A percentile compares a stretch with the other conserved stretches of the same genome.
phyloP scores from a whole-genome alignment of 495 filamentous ascomycete species.

The Aspergillus heteromorphus region DNA sequence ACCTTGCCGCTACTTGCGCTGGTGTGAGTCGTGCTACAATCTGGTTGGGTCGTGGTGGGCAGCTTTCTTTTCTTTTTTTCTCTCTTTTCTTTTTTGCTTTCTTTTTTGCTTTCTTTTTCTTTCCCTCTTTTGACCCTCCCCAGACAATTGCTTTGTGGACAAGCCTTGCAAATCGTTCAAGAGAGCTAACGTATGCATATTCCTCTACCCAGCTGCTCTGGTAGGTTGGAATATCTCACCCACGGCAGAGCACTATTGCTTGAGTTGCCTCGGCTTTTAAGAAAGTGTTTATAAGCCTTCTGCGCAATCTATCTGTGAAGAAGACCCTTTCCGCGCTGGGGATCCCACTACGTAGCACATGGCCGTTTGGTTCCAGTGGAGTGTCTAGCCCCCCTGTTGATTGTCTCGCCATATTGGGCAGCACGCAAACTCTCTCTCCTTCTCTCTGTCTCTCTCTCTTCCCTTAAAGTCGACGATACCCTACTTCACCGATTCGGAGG shows the following conservation, averaged over 20 bases:
- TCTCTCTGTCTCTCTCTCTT: no score
- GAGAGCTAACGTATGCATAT: constrained; percentile 15
- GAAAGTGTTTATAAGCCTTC: background rate
- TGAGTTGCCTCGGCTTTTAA: background rate
- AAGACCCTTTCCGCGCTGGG: background rate
- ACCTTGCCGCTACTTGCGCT: background rate
- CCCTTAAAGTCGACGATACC: background rate
- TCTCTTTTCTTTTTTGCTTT: background rate
- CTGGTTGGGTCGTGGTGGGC: constrained; percentile 3
- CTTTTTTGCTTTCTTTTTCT: background rate
- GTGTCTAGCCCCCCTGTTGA: background rate
- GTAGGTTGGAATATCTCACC: constrained; percentile 6
- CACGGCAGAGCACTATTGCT: constrained; percentile 6
- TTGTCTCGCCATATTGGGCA: constrained; percentile 1
- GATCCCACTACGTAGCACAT: background rate
- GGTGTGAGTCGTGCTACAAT: constrained; percentile 9
- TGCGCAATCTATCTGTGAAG: background rate
- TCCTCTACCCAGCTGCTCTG: constrained; percentile 5
- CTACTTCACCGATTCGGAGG: background rate
- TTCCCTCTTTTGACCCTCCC: background rate
- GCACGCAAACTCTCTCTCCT: no score
- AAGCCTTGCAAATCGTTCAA: constrained; percentile 1
- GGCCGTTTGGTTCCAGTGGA: background rate
- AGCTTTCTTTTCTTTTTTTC: constrained; percentile 10
- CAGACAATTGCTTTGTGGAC: constrained; percentile 15